Percentiles rank a stretch among this genome's conserved stretches.
These are phyloP conservation scores for Tricholomella constricta DNA, from an alignment of 768 basidiomycete species.

Conservation along the genomic window DNA sequence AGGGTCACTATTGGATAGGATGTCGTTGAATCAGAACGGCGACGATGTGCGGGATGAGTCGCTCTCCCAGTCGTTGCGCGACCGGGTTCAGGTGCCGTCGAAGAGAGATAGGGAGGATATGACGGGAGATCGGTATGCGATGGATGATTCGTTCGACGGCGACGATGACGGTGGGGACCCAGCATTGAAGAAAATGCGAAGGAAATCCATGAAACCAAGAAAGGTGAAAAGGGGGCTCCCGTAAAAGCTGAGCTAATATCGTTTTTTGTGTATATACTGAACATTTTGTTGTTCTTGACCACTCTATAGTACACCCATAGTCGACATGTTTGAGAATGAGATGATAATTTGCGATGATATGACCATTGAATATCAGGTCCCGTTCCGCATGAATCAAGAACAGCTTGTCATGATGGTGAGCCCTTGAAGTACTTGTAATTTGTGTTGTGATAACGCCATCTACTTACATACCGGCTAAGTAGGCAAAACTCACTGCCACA, in stretches of 20 bases:
- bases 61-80: constrained; percentile 34
- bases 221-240: constrained; percentile 23
- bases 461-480: too few relatives aligned
- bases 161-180: constrained; percentile 34
- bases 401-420: too few relatives aligned
- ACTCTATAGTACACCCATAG: background rate
- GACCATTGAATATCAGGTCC: too few relatives aligned
- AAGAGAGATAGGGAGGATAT: constrained; percentile 43
- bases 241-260: constrained; percentile 1
- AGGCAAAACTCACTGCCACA: too few relatives aligned
- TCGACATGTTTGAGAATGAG: background rate
- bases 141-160: constrained; percentile 26
- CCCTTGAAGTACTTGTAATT: too few relatives aligned
- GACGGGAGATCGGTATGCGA: constrained; percentile 11
- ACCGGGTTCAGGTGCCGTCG: constrained; percentile 40
- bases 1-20: constrained; percentile 36
- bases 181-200: constrained; percentile 28
- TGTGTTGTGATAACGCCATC: too few relatives aligned
- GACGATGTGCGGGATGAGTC: constrained; percentile 8
- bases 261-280: constrained; percentile 3
- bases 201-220: constrained; percentile 28
- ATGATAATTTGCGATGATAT: background rate
- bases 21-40: constrained; percentile 28
- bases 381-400: too few relatives aligned
- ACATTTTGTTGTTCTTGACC: background rate